These are phyloP conservation scores for Ustilago loliicola DNA, from an alignment of 1,284 basidiomycete species.

Conservation along the genomic window DNA sequence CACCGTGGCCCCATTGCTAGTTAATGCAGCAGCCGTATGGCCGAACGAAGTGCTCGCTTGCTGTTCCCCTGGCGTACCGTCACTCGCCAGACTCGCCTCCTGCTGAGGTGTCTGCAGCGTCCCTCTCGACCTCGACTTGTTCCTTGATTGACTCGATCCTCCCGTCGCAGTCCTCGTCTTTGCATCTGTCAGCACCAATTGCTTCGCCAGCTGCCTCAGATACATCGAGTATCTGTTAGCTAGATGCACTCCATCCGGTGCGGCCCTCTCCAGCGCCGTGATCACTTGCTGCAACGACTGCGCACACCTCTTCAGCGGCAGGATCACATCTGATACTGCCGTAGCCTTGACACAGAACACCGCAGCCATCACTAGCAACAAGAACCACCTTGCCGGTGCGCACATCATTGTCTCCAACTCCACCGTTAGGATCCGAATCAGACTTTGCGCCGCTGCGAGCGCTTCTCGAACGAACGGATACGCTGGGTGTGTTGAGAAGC, in stretches of 20 bases:
- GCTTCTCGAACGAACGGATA: slow-evolving; percentile 58
- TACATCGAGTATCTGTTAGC: slow-evolving; percentile 53
- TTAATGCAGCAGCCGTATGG: neutral
- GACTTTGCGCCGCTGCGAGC: slow-evolving; percentile 54
- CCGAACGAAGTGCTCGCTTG: neutral
- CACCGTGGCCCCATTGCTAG: neutral
- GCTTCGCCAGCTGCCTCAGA: slow-evolving; percentile 49
- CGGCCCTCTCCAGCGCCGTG: slow-evolving; percentile 43
- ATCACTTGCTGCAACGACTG: slow-evolving; percentile 55
- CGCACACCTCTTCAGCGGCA: slow-evolving; percentile 51
- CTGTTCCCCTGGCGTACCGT: slow-evolving; percentile 1
- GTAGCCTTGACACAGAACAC: slow-evolving; percentile 58
- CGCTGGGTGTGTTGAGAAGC: slow-evolving; percentile 53
- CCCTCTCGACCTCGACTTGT: slow-evolving; percentile 24
- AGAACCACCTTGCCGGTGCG: slow-evolving; percentile 57
- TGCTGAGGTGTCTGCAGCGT: slow-evolving; percentile 9
- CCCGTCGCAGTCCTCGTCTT: slow-evolving; percentile 30
- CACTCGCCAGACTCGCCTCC: slow-evolving; percentile 4
- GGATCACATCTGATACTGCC: slow-evolving; percentile 51
- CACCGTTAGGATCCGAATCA: slow-evolving; percentile 54
- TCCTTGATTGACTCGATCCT: slow-evolving; percentile 13
- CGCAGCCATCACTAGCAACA: slow-evolving; percentile 55
- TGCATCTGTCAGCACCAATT: slow-evolving; percentile 50
- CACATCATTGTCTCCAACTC: slow-evolving; percentile 58
- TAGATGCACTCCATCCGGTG: slow-evolving; percentile 52